A percentile compares a stretch with the other conserved stretches of the same genome.
phyloP scores from a whole-genome alignment of 345 rosid species.

The Citrus medica region DNA sequence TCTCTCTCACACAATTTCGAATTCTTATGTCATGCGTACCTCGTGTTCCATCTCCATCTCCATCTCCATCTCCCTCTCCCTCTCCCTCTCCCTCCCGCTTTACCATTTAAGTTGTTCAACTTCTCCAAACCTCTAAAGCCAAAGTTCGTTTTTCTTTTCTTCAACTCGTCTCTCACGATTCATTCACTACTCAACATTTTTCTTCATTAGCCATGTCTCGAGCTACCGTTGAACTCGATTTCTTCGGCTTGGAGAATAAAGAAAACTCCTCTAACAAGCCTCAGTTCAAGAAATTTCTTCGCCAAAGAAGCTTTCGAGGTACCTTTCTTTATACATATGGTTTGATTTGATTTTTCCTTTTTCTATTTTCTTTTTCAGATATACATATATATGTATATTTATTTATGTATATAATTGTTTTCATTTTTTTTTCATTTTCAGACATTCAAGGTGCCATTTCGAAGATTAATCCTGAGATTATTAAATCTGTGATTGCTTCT shows the following conservation, averaged over 20 bases:
- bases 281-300: conserved; percentile 41
- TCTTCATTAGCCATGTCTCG: conserved; percentile 35
- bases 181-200: too few relatives aligned
- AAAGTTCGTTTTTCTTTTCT: too few relatives aligned
- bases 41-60: conserved; percentile 14
- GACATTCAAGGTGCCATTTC: conserved; percentile 83
- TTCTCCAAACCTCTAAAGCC: background rate
- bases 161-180: too few relatives aligned
- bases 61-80: background rate
- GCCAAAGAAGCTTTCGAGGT: conserved; percentile 82
- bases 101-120: conserved; percentile 1
- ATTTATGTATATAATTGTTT: too few relatives aligned
- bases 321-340: background rate
- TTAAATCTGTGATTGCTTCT: conserved; percentile 67
- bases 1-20: background rate
- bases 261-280: conserved; percentile 38
- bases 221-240: conserved; percentile 62
- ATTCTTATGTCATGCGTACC: conserved; percentile 10
- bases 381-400: too few relatives aligned
- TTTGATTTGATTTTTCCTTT: too few relatives aligned
- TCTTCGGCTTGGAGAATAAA: conserved; percentile 53
- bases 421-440: conserved; percentile 12
- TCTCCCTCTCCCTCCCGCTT: background rate
- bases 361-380: too few relatives aligned
- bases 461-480: conserved; percentile 70